Percentiles rank a stretch among this genome's conserved stretches.
Evolutionary conservation across 257 asterid genomes (phyloP).

Genomic region (Nicotiana undulata): DNA sequence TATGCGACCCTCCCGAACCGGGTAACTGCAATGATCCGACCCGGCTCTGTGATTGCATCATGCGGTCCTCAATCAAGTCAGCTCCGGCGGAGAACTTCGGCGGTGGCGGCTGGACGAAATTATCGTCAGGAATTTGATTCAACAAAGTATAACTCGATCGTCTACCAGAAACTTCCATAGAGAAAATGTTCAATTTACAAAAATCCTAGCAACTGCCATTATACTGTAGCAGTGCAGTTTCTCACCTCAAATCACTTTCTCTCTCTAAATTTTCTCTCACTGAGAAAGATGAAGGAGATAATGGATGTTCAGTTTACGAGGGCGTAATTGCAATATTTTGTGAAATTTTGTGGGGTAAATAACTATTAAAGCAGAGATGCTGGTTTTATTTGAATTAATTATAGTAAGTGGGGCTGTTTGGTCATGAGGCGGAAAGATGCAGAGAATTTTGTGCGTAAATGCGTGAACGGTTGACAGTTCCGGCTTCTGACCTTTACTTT

Average conservation of each 20-base stretch:
- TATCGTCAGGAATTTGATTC: slow-evolving; percentile 71
- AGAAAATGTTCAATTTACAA: slow-evolving; percentile 12
- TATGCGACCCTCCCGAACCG: slow-evolving; percentile 53
- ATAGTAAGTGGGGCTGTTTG: neutral
- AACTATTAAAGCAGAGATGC: neutral
- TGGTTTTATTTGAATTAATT: neutral
- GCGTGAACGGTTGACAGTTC: neutral
- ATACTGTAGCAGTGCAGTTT: slow-evolving; percentile 1
- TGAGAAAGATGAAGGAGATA: slow-evolving; percentile 18
- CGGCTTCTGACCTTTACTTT: neutral
- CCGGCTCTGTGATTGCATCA: slow-evolving; percentile 45
- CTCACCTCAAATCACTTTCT: neutral
- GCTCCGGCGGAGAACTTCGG: slow-evolving; percentile 34
- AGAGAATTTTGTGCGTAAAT: neutral
- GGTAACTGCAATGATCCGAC: slow-evolving; percentile 40
- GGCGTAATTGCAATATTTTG: slow-evolving; percentile 20
- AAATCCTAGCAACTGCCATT: slow-evolving; percentile 38
- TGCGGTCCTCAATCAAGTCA: slow-evolving; percentile 51
- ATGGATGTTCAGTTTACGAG: slow-evolving; percentile 20
- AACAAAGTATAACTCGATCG: slow-evolving; percentile 68
- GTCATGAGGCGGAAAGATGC: slow-evolving; percentile 5
- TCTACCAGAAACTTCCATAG: slow-evolving; percentile 69
- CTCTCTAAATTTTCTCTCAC: slow-evolving; percentile 19
- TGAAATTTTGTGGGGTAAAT: neutral
- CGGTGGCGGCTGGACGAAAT: slow-evolving; percentile 30